Evolutionary conservation across 768 basidiomycete genomes (phyloP).

Genomic region (button mushroom (Agaricus bisporus)): DNA sequence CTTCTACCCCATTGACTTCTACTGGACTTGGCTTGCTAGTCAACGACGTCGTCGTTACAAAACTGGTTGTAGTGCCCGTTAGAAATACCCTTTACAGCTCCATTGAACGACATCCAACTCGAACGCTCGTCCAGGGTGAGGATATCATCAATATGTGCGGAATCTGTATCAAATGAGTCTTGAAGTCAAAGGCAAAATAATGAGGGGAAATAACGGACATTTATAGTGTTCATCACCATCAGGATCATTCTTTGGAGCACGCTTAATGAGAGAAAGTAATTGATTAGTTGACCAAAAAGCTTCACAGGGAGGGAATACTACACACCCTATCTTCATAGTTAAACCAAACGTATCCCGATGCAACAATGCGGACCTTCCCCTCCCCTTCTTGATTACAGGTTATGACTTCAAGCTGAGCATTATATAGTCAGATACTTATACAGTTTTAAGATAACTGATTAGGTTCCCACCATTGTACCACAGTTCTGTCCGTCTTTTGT

Average conservation of each 20-base stretch:
- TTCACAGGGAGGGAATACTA: neutral
- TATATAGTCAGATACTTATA: neutral
- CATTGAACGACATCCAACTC: slow-evolving; percentile 5
- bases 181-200: neutral
- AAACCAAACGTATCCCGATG: slow-evolving; percentile 14
- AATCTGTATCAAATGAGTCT: neutral
- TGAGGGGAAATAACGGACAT: neutral
- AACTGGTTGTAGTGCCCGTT: neutral
- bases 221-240: slow-evolving; percentile 9
- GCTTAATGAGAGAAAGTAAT: neutral
- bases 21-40: too few species aligned
- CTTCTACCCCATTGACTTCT: too few species aligned
- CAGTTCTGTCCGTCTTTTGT: neutral
- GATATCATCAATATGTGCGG: slow-evolving; percentile 8
- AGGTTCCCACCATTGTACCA: neutral
- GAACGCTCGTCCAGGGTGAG: slow-evolving; percentile 7
- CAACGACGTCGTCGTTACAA: too few species aligned
- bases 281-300: neutral
- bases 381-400: slow-evolving; percentile 7
- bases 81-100: neutral
- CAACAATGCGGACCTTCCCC: slow-evolving; percentile 7
- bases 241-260: slow-evolving; percentile 6
- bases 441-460: neutral
- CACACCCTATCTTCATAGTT: slow-evolving; percentile 11
- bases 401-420: slow-evolving; percentile 4